Evolutionary conservation across 2,329 filamentous ascomycete species (phyloP).

Genomic region (Aspergillus sojae): DNA sequence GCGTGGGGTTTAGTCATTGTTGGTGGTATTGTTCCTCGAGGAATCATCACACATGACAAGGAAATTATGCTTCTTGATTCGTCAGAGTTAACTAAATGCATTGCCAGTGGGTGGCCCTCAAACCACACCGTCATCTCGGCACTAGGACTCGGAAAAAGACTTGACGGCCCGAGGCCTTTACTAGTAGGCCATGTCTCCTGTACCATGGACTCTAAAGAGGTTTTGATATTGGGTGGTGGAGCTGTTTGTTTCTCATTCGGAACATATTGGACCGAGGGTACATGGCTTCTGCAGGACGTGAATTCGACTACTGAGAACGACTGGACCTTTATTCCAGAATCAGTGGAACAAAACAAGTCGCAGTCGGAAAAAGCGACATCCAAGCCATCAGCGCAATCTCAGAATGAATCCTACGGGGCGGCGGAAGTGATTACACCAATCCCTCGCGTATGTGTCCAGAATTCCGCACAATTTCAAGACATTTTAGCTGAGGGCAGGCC

Average conservation of each 20-base stretch:
- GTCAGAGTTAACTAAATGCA: conserved; percentile 20
- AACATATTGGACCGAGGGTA: conserved; percentile 74
- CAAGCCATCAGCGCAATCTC: not conserved
- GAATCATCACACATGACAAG: conserved; percentile 45
- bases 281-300: conserved; percentile 50
- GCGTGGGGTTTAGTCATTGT: conserved; percentile 52
- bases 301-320: conserved; percentile 28
- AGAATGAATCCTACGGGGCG: conserved; percentile 18
- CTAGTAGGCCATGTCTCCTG: conserved; percentile 69
- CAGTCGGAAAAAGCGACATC: conserved; percentile 6
- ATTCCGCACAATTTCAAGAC: conserved; percentile 60
- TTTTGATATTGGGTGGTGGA: conserved; percentile 75
- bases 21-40: conserved; percentile 52
- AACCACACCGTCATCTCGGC: conserved; percentile 29
- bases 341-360: conserved; percentile 15
- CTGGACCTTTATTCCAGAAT: conserved; percentile 35
- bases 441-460: conserved; percentile 56
- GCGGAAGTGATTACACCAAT: conserved; percentile 39
- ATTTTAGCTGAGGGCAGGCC: conserved; percentile 63
- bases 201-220: conserved; percentile 47
- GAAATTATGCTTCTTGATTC: conserved; percentile 55
- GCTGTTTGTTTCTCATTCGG: conserved; percentile 91
- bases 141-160: conserved; percentile 29
- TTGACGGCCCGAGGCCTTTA: conserved; percentile 60
- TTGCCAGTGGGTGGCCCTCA: conserved; percentile 23